Evolutionary conservation across 495 filamentous ascomycete species (phyloP), one percentile per base, ranked within the genome.

Genomic region (Talaromyces proteolyticus): DNA sequence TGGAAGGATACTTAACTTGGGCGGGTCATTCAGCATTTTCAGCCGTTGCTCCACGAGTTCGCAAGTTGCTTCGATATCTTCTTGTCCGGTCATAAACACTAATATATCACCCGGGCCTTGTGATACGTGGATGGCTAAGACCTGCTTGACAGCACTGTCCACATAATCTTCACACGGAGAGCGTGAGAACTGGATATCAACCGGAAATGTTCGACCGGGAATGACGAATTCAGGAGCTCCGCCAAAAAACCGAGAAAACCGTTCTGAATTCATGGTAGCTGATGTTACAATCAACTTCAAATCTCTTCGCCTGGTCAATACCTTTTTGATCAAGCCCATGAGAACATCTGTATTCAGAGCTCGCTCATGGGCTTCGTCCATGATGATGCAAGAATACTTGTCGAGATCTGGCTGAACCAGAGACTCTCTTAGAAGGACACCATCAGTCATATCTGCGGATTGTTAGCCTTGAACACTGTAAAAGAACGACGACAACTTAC

Each of bases 81-180:
- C 94, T 68, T 96, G 92, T 24, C 94, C 94, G 2, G 94, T 99
- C 94, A 99, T 99, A 66, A 99, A 99, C 16, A 96, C 91, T 17
- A 99, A 75, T 49, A 99, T 96, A 64, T 99, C 94, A 19, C 94
- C 94, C 10, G 81, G 65, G 2, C 87, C 86, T 71, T 95, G 91
- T 0, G 89, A 93, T 14, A 97, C 88, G 57, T 99, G 94, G 45
- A 99, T 96, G n/a, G 91, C 87, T 42, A 99, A 78, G 23, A 96
- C 87, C 63, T 97, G 93, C 62, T 96, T 92, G 45, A 97, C 94
- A 10, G 94, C 94, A 51, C 88, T 87, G 57, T 97, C 94, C 34
- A 99, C 94, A 58, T 97, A 97, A 60, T 99, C 94, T 64, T 97
- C 93, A 54, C 92, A 93, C 2, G 94, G 93, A 0, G 91, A 92